Base-by-base conservation (phyloP, 2,329 filamentous ascomycete genomes). In the Amphichorda felina region DNA sequence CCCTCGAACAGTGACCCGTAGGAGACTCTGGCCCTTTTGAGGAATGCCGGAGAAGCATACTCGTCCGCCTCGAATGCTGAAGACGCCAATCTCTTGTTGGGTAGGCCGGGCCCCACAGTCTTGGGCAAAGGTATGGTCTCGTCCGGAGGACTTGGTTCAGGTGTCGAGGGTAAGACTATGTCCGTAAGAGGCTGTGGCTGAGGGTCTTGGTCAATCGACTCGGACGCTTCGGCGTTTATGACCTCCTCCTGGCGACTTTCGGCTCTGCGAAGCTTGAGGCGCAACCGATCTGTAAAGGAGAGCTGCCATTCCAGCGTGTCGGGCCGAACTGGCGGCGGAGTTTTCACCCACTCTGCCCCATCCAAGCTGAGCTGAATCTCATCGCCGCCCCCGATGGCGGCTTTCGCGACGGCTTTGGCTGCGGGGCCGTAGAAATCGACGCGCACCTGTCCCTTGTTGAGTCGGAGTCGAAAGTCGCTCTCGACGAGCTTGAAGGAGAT, bases 401-500 rank as follows among this genome's bases (percentile, higher is more conserved):
- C 72, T 33, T 72, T 69, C 7, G 78, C 74, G 27, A 93, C 66
- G 14, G 72, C 72, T 46, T 75, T 75, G 13, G 85, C 89, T 43
- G 77, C 75, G 5, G 74, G 61, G 8, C 80, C 83, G 21, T 69
- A 66, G 45, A 95, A 86, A 29, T 79, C 73, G 33, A 87, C 72
- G 38, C 87, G 79, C 16, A 94, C 75, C 57, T 94, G 86, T 10
- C 89, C 89, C 44, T 74, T 80, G 28, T 70, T 67, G 42, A 76
- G 75, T 38, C 89, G 82, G 34, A 89, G 67, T 33, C 84, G 80
- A 49, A 88, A 82, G 54, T 95, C 86, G 31, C 79, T 77, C 48
- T 95, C 88, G 31, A 83, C 83, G 24, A 96, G 71, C 15, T 93
- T 71, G 34, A 95, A 78, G 18, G 85, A 80, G 45, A 87, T 71